Base-by-base conservation (phyloP, 208 protist genomes). In the Acanthamoeba sp. region DNA sequence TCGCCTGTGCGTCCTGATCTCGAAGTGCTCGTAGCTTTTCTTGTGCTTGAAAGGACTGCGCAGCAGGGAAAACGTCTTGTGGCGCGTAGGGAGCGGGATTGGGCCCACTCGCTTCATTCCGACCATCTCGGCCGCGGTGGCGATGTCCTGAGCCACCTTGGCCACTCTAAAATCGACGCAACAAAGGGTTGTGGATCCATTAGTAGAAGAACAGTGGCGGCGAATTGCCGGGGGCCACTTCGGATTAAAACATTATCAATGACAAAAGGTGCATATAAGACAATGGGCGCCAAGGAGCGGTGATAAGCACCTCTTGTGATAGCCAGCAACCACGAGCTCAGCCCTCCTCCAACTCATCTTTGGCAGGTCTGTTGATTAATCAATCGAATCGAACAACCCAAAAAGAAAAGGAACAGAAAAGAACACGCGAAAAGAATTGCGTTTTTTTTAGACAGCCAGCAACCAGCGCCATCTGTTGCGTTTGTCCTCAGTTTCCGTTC, bases 1-100 rank as follows among this genome's bases (percentile, higher is more conserved):
- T 40, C 84, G 84, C 84, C 40, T 90, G 84, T 90, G 84, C 20
- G 84, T 90, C 18, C 45, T 22, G 34, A 90, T 40, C 32, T 71
- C 52, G 32, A 90, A 90, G 84, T 59, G 84, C 52, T 59, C 55
- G 24, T 90, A 69, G 34, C 52, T 69, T 24, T 90, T 90, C 84
- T 90, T 90, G 55, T 90, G 52, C 55, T 90, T 90, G 84, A 90
- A 90, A n/a, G 84, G 84, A 69, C 84, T 69, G 16, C 50, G 42
- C n/a, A 90, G 84, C 1, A 90, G 52, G 32, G 84, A 27, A 16
- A 59, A 90, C 5, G 7, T 71, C 55, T 90, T 90, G 52, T 59
- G 45, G 27, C 84, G 84, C 24, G 84, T 90, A 0, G 84, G 84
- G 16, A 90, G 52, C 32, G 55, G 45, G 9, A 69, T 48, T 45